These are phyloP conservation scores for Chlorencoelia australis DNA, from an alignment of 2,329 filamentous ascomycete species.

Conservation along the genomic window DNA sequence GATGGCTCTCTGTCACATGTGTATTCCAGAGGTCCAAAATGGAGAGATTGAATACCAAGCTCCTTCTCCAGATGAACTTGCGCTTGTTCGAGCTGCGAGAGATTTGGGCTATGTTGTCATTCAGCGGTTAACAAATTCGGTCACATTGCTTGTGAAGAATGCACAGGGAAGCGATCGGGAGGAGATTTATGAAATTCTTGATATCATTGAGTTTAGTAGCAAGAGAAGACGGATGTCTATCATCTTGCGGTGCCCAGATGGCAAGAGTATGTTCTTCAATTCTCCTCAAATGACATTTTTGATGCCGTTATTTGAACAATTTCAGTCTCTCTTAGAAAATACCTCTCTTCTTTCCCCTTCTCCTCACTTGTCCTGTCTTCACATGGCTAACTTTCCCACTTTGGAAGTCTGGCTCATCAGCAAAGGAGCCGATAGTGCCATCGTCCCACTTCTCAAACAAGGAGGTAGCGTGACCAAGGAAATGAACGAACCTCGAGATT, in stretches of 20 bases:
- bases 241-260: conserved; percentile 72
- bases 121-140: conserved; percentile 59
- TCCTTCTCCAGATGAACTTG: conserved; percentile 82
- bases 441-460: conserved; percentile 68
- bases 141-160: conserved; percentile 39
- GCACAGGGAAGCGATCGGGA: conserved; percentile 17
- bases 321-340: too few species aligned
- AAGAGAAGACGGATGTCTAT: conserved; percentile 87
- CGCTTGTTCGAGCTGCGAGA: conserved; percentile 72
- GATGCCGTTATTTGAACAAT: too few species aligned
- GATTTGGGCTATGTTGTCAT: conserved; percentile 74
- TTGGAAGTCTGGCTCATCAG: conserved; percentile 80
- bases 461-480: conserved; percentile 40
- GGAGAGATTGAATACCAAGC: conserved; percentile 72
- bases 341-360: too few species aligned
- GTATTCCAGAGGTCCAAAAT: conserved; percentile 65
- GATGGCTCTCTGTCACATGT: conserved; percentile 83
- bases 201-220: conserved; percentile 86
- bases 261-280: too few species aligned
- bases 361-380: too few species aligned
- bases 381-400: too few species aligned
- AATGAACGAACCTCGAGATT: conserved; percentile 51
- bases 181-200: conserved; percentile 68
- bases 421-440: conserved; percentile 80
- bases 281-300: too few species aligned